phyloP scores from a whole-genome alignment of 1,284 basidiomycete genomes.

The Cryptococcus wingfieldii region DNA sequence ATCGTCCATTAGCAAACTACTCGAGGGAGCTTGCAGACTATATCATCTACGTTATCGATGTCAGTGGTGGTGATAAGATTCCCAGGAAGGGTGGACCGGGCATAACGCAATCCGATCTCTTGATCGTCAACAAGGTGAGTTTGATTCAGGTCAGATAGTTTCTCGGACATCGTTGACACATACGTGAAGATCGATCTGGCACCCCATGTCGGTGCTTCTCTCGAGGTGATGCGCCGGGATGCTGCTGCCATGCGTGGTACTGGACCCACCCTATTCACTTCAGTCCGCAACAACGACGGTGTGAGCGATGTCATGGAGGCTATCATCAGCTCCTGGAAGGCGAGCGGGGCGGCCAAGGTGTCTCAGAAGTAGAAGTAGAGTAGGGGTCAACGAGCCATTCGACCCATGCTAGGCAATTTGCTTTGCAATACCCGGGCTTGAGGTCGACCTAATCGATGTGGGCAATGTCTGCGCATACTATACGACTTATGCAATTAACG shows the following conservation, averaged over 20 bases:
- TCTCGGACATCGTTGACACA: background rate
- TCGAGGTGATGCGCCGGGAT: slow-evolving; percentile 93
- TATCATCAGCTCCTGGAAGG: slow-evolving; percentile 79
- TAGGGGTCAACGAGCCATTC: too few species aligned
- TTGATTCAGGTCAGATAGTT: too few species aligned
- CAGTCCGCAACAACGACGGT: slow-evolving; percentile 73
- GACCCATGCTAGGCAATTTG: too few species aligned
- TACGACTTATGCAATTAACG: too few species aligned
- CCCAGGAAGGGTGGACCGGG: slow-evolving; percentile 97
- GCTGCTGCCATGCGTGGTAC: slow-evolving; percentile 88
- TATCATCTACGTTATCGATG: slow-evolving; percentile 82
- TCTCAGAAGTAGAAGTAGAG: too few species aligned
- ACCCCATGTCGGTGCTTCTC: slow-evolving; percentile 83
- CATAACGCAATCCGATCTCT: slow-evolving; percentile 82
- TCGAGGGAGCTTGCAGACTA: slow-evolving; percentile 94
- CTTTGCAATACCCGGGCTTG: too few species aligned
- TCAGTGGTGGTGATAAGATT: slow-evolving; percentile 91
- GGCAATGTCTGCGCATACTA: too few species aligned
- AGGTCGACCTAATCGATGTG: too few species aligned
- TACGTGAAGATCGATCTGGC: slow-evolving; percentile 78
- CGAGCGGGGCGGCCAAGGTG: slow-evolving; percentile 49
- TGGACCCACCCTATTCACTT: slow-evolving; percentile 89
- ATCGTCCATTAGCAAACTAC: slow-evolving; percentile 68
- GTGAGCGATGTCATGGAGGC: slow-evolving; percentile 79
- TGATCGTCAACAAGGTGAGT: slow-evolving; percentile 88